Base-by-base conservation (phyloP, 1,284 basidiomycete genomes). In the Mixia osmundae region DNA sequence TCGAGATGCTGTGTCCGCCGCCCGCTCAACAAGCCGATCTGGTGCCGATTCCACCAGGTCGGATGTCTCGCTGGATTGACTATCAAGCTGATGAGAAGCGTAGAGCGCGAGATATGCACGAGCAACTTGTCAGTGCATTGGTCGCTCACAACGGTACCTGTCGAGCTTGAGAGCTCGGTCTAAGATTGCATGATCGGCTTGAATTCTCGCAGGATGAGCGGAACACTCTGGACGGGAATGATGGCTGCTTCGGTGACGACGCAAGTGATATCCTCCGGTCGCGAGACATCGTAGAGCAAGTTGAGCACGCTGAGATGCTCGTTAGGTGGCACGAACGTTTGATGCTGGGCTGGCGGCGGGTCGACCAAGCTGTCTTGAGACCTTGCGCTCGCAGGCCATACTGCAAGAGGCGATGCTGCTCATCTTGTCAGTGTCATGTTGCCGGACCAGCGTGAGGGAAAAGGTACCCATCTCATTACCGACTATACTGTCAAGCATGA, bases 401-500 rank as follows among this genome's bases (percentile, higher is more conserved):
- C 14, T 9, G 8, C 15, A 9, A 7, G 7, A 14, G 28, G 7
- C 6, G 28, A 14, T 6, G 14, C 28, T 30, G 20, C 6, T 8
- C 28, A 7, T 16, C 9, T 15, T 14, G n/a, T 15, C 20, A 19
- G 20, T n/a, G 20, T 30, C 28, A 16, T 15, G 28, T 26, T n/a
- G 25, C 10, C 10, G n/a, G 15, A 30, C 10, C 22, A 26, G 30
- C 25, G 3, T 10, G 16, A 28, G 29, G 7, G 18, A 26, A 32
- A 24, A 36, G 63, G 52, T 49, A 74, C 85, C 82, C 24, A 91
- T 62, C 58, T 99, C 91, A 54, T 99, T 99, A 55, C 79, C 82
- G 21, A 80, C 83, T 46, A 99, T 83, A 22, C 77, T 77, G 57
- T 99, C 91, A 34, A 97, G 63, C 55, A 82, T 75, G 24, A 97